phyloP scores from a whole-genome alignment of 257 asterid species.

The Primulina tabacum region DNA sequence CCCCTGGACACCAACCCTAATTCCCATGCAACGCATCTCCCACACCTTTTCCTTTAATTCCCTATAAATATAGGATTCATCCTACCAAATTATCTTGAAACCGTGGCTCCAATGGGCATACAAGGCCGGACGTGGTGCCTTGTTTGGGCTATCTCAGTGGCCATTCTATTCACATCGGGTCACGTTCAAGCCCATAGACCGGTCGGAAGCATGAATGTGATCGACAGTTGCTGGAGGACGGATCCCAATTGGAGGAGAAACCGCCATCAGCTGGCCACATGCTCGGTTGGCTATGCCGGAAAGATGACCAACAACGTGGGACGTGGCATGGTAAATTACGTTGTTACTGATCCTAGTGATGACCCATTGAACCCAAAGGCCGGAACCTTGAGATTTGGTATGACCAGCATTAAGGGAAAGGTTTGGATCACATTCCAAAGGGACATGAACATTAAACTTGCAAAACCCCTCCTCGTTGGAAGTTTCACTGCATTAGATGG shows the following conservation, averaged over 20 bases:
- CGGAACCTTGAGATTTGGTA: constrained; percentile 66
- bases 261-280: constrained; percentile 60
- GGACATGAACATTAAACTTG: constrained; percentile 60
- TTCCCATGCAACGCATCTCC: constrained; percentile 19
- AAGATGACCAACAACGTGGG: constrained; percentile 67
- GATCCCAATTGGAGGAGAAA: constrained; percentile 50
- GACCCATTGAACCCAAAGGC: constrained; percentile 60
- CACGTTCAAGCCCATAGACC: constrained; percentile 25
- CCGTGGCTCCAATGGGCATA: constrained; percentile 28
- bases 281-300: constrained; percentile 71
- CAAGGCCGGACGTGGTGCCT: constrained; percentile 31
- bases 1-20: constrained; percentile 4
- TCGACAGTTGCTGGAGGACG: constrained; percentile 68
- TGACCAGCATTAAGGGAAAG: constrained; percentile 54
- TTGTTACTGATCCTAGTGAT: constrained; percentile 57
- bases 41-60: constrained; percentile 4
- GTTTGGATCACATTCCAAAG: constrained; percentile 71
- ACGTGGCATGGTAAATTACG: constrained; percentile 30
- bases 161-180: constrained; percentile 18
- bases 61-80: constrained; percentile 1
- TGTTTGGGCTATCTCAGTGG: constrained; percentile 28
- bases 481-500: constrained; percentile 73
- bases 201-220: constrained; percentile 40
- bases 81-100: constrained; percentile 9
- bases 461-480: constrained; percentile 60